A percentile compares a stretch with the other conserved stretches of the same genome.
Conservation (phyloP, 2,329 filamentous ascomycete species). For the Pyrenophora tritici-repentis region DNA sequence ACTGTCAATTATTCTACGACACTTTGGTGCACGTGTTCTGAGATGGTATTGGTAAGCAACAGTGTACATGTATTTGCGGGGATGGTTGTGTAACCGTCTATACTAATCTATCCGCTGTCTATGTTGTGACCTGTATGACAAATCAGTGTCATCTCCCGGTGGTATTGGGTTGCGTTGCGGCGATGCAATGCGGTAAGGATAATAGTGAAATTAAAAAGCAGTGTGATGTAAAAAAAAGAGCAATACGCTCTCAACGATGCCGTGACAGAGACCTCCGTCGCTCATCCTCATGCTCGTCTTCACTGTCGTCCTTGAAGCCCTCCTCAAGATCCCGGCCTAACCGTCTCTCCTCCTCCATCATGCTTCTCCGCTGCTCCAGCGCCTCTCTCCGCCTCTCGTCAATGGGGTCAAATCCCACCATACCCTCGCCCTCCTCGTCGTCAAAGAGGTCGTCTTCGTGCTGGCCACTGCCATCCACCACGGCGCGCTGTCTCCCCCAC, state of each 20-base stretch:
- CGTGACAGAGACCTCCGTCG: conserved; percentile 26
- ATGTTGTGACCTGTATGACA: too few relatives aligned
- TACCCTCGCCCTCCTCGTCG: conserved; percentile 53
- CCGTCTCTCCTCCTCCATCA: conserved; percentile 60
- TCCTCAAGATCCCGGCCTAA: conserved; percentile 80
- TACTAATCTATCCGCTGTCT: not conserved
- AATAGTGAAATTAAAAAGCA: conserved; percentile 1
- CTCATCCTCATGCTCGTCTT: conserved; percentile 57
- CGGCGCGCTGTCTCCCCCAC: conserved; percentile 27
- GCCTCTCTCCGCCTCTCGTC: conserved; percentile 46
- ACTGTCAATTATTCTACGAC: too few relatives aligned
- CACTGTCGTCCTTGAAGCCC: conserved; percentile 75
- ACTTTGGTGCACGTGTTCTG: too few relatives aligned
- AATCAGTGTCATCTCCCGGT: too few relatives aligned
- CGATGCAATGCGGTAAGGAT: not conserved
- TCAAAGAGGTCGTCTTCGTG: conserved; percentile 50
- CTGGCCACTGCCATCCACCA: conserved; percentile 42
- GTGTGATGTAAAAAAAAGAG: not conserved
- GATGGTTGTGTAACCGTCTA: not conserved
- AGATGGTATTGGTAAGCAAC: not conserved
- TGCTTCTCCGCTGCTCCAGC: conserved; percentile 47
- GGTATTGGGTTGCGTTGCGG: too few relatives aligned
- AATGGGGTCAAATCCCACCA: conserved; percentile 52
- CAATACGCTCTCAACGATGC: conserved; percentile 6
- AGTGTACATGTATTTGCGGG: not conserved